Conservation (phyloP, 352 stramenopile species). For the Phytophthora multivora region DNA sequence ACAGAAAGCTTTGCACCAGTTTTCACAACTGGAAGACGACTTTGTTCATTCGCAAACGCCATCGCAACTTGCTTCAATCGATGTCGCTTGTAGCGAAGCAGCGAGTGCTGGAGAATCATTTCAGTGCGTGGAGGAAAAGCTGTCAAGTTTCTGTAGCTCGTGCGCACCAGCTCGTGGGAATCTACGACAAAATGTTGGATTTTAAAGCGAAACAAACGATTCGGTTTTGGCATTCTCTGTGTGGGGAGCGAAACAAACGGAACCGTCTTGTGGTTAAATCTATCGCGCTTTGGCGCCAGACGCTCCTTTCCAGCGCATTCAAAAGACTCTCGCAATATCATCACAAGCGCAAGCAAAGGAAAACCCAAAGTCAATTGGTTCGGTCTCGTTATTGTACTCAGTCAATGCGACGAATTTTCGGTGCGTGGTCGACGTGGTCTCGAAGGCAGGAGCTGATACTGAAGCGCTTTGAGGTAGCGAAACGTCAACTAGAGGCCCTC, state of each 20-base stretch:
- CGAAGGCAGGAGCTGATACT: not conserved
- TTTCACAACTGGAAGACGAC: conserved; percentile 45
- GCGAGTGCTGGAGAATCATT: conserved; percentile 22
- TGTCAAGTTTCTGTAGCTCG: not conserved
- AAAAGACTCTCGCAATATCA: conserved; percentile 4
- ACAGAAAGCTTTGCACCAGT: conserved; percentile 19
- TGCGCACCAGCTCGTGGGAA: not conserved
- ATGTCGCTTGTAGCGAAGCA: conserved; percentile 18
- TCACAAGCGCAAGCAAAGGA: conserved; percentile 7
- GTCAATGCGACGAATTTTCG: conserved; percentile 1
- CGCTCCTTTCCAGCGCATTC: conserved; percentile 21
- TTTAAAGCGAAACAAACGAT: conserved; percentile 24
- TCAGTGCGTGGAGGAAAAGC: conserved; percentile 31
- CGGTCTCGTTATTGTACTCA: not conserved
- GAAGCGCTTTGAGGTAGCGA: not conserved
- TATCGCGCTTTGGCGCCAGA: conserved; percentile 25
- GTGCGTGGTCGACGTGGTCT: conserved; percentile 11
- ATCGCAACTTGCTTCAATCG: conserved; percentile 28
- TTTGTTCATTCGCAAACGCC: conserved; percentile 35
- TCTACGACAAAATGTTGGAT: conserved; percentile 7
- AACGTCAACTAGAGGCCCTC: not conserved
- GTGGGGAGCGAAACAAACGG: not conserved
- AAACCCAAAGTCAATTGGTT: not conserved
- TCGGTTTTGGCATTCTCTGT: conserved; percentile 8
- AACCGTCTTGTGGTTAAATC: conserved; percentile 19